Percentiles rank a stretch among this genome's conserved stretches.
Evolutionary conservation across 2,329 filamentous ascomycete genomes (phyloP).

Genomic region (Colletotrichum noveboracense): DNA sequence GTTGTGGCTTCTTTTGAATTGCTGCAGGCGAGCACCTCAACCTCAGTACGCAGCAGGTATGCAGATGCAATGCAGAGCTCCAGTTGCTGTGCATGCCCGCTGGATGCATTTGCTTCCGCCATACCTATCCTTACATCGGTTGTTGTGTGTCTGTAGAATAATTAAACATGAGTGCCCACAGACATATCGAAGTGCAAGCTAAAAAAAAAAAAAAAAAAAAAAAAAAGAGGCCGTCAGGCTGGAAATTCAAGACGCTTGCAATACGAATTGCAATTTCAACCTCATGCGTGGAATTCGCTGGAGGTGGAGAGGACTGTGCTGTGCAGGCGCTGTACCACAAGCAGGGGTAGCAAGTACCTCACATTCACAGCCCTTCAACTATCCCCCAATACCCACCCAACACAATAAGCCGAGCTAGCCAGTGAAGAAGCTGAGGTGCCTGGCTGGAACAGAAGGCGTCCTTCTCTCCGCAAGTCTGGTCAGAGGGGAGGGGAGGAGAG

Average conservation of each 20-base stretch:
- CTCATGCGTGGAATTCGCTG: neutral
- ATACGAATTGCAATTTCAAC: conserved; percentile 16
- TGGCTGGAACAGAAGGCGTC: neutral
- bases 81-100: neutral
- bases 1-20: neutral
- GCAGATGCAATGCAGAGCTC: neutral
- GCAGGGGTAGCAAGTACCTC: neutral
- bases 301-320: neutral
- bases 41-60: neutral
- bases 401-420: neutral
- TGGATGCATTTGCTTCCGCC: neutral
- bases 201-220: too few species aligned
- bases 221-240: neutral
- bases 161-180: neutral
- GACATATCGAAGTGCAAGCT: neutral
- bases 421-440: conserved; percentile 3
- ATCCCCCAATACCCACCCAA: neutral
- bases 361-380: neutral
- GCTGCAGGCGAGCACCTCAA: neutral
- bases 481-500: too few species aligned
- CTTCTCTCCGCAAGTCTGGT: too few species aligned
- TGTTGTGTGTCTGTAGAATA: neutral
- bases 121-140: neutral
- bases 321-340: neutral
- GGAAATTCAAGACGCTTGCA: neutral